phyloP scores from a whole-genome alignment of 495 filamentous ascomycete genomes.

The Tuber indicum region DNA sequence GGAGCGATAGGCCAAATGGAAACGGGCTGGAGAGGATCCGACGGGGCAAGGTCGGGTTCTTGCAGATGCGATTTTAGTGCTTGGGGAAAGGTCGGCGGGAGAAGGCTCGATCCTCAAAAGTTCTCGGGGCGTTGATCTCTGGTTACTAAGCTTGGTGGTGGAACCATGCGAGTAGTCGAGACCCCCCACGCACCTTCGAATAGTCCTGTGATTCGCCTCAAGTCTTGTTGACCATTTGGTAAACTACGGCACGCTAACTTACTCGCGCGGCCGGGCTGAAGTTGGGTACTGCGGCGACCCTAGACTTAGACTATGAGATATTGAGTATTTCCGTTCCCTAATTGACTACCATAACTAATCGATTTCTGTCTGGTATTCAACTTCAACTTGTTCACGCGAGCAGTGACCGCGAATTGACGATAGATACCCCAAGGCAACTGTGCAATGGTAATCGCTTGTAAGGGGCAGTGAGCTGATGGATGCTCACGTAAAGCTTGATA shows the following conservation, averaged over 20 bases:
- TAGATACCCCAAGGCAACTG: neutral
- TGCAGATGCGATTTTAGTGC: neutral
- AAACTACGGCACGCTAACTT: no score
- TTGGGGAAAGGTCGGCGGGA: neutral
- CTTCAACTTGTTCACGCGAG: neutral
- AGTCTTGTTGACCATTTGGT: neutral
- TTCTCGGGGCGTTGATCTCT: neutral
- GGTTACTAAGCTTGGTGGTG: neutral
- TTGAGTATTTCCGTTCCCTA: neutral
- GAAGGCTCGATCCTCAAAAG: neutral
- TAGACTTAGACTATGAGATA: neutral
- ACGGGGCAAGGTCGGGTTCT: constrained; percentile 13
- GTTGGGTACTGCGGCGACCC: neutral
- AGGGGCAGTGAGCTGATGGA: neutral
- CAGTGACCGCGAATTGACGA: neutral
- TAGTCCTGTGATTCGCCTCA: neutral
- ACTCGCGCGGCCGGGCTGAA: neutral
- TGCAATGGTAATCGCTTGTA: neutral
- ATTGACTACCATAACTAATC: neutral
- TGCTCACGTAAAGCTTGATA: neutral
- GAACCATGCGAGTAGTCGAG: neutral
- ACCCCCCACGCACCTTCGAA: neutral
- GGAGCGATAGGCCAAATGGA: neutral
- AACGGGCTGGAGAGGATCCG: constrained; percentile 1
- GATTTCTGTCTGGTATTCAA: neutral